Conservation (phyloP, 177 flowering plant genomes). For the Vitis hybrid region DNA sequence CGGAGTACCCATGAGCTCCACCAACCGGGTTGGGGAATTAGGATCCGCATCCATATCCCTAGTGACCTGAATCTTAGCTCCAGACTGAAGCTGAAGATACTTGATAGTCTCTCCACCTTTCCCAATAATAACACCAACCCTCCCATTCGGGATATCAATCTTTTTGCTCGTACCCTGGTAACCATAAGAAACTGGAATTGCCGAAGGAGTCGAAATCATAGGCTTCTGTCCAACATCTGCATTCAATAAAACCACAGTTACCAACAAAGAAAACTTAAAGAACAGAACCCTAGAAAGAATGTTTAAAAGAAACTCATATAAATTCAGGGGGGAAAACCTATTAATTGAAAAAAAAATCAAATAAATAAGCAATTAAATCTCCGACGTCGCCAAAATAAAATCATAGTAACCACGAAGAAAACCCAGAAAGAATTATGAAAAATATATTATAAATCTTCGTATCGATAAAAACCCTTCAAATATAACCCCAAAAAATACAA, state of each 20-base stretch:
- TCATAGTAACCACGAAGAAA: no score
- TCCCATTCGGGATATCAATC: conserved; percentile 92
- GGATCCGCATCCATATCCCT: conserved; percentile 96
- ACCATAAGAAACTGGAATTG: conserved; percentile 54
- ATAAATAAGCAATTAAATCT: not conserved
- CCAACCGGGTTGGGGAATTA: conserved; percentile 58
- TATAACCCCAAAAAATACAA: not conserved
- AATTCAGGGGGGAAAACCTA: no score
- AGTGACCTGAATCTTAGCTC: conserved; percentile 97
- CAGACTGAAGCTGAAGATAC: conserved; percentile 90
- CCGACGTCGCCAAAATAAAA: not conserved
- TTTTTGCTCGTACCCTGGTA: conserved; percentile 74
- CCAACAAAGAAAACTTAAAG: not conserved
- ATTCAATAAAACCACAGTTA: not conserved
- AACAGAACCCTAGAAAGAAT: not conserved
- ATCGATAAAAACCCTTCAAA: no score
- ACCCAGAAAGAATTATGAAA: no score
- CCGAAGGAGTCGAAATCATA: conserved; percentile 29
- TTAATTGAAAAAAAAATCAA: not conserved
- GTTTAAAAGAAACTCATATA: no score
- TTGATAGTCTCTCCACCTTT: conserved; percentile 97
- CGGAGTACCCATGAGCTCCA: conserved; percentile 86
- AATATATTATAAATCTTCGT: no score
- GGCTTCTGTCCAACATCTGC: conserved; percentile 43
- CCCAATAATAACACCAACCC: conserved; percentile 99